Evolutionary conservation across 192 early-diverging fungal genomes (phyloP), one percentile per base, ranked within the genome.

Genomic region (Coemansia sp.): DNA sequence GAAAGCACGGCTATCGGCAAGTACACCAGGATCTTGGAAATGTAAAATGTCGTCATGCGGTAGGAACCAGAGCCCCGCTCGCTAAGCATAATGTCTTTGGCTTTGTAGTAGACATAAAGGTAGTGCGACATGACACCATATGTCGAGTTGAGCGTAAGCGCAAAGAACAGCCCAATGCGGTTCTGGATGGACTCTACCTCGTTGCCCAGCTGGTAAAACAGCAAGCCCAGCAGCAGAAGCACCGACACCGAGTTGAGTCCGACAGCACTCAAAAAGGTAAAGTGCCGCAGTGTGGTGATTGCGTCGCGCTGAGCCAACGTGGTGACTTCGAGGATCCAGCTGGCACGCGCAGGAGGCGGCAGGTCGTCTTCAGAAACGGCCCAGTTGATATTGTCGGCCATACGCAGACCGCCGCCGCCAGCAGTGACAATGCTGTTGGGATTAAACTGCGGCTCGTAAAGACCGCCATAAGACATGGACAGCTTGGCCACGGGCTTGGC

Each of bases 61-160:
- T 87, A 90, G 6, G 82, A 81, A 6, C 85, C 83, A 10, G 80
- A 69, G 21, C 84, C 83, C 15, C 87, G 80, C 60, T 90, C 88
- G 32, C 78, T 80, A 12, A 79, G 56, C 71, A 87, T 81, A 56
- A 83, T 83, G 47, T 69, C 69, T 30, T 77, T 73, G 50, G 82
- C 61, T 39, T 74, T 62, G 43, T 64, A 73, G 61, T 79, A 81
- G n/a, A 72, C 58, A 31, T 60, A 69, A 17, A 76, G 70, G n/a
- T 69, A 71, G 49, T 84, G 84, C 64, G 81, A 79, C 56, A 89
- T 78, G 32, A 80, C 69, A 53, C 81, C 79, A 53, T 82, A 83
- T 10, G 81, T 77, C 42, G 79, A 73, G 63, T 83, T 81, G 55
- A 84, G 66, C 17, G 78, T 76, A 34, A 81, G 48, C 12, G 75